Conservation (phyloP, 176 grass and related monocot genomes). For the Cymbopogon citratus region DNA sequence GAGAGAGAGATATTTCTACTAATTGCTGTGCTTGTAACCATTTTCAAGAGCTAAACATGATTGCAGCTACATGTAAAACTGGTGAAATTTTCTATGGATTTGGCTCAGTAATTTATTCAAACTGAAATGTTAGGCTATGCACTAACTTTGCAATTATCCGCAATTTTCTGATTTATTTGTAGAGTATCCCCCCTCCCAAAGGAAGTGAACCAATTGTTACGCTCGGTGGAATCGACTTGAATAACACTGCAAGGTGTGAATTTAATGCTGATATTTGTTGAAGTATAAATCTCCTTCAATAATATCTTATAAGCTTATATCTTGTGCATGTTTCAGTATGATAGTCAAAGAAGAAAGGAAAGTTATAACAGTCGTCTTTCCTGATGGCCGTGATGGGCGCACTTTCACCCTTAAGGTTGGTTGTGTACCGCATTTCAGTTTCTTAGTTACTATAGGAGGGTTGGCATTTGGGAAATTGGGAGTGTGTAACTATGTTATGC, state of each 20-base stretch:
- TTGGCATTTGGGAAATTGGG: not conserved
- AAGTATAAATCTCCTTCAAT: constrained; percentile 5
- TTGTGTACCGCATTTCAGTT: constrained; percentile 7
- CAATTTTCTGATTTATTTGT: constrained; percentile 37
- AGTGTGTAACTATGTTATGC: not conserved
- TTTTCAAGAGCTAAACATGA: constrained; percentile 22
- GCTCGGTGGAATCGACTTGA: constrained; percentile 87
- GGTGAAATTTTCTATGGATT: not conserved
- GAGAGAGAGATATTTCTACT: not conserved
- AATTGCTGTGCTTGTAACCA: not conserved
- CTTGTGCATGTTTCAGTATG: constrained; percentile 58
- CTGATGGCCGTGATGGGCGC: constrained; percentile 72
- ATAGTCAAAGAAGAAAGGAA: constrained; percentile 89
- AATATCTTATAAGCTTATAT: constrained; percentile 8
- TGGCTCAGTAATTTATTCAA: not conserved
- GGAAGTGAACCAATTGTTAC: constrained; percentile 65
- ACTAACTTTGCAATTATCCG: constrained; percentile 7
- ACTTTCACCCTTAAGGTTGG: constrained; percentile 83
- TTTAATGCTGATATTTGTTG: constrained; percentile 18
- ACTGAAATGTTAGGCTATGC: constrained; percentile 4
- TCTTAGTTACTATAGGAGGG: not conserved
- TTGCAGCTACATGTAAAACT: constrained; percentile 2
- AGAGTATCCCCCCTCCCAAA: constrained; percentile 60
- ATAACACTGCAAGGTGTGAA: constrained; percentile 81
- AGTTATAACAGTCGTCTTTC: constrained; percentile 74